phyloP scores from a whole-genome alignment of 345 rosid genomes.

The Arabis hirsuta region DNA sequence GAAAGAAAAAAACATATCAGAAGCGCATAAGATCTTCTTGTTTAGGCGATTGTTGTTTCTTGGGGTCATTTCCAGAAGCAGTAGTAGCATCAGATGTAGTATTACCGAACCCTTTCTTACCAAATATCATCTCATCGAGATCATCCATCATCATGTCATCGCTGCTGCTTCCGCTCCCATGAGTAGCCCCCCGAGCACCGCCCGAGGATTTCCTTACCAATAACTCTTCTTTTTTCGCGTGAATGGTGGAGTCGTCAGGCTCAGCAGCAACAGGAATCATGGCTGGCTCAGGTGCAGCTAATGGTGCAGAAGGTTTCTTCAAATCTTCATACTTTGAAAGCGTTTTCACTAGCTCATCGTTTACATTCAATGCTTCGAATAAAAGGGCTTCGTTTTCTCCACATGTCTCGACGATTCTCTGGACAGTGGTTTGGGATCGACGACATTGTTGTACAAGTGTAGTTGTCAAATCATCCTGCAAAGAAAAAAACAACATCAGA shows the following conservation, averaged over 20 bases:
- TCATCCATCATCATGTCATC: slow-evolving; percentile 96
- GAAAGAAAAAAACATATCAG: slow-evolving; percentile 40
- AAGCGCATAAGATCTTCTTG: slow-evolving; percentile 77
- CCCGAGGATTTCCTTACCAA: slow-evolving; percentile 62
- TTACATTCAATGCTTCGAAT: slow-evolving; percentile 91
- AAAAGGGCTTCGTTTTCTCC: slow-evolving; percentile 86
- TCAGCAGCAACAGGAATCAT: slow-evolving; percentile 85
- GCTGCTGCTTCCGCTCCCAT: slow-evolving; percentile 47
- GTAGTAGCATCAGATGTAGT: slow-evolving; percentile 39
- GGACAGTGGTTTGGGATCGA: slow-evolving; percentile 62
- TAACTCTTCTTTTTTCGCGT: slow-evolving; percentile 57
- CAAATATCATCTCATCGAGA: slow-evolving; percentile 95
- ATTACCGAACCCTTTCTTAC: slow-evolving; percentile 64
- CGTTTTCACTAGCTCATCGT: slow-evolving; percentile 84
- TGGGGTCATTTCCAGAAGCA: slow-evolving; percentile 51
- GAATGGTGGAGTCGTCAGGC: slow-evolving; percentile 64
- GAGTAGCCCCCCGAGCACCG: slow-evolving; percentile 50
- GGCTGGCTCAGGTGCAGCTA: slow-evolving; percentile 68
- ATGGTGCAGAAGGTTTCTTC: slow-evolving; percentile 55
- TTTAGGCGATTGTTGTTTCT: slow-evolving; percentile 66
- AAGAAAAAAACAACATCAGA: background rate
- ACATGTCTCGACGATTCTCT: slow-evolving; percentile 76
- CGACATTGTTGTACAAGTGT: slow-evolving; percentile 82
- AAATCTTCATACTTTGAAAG: slow-evolving; percentile 70
- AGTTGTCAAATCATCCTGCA: slow-evolving; percentile 77